These are phyloP conservation scores for Phytophthora cactorum DNA, from an alignment of 352 stramenopile genomes.

Conservation along the genomic window DNA sequence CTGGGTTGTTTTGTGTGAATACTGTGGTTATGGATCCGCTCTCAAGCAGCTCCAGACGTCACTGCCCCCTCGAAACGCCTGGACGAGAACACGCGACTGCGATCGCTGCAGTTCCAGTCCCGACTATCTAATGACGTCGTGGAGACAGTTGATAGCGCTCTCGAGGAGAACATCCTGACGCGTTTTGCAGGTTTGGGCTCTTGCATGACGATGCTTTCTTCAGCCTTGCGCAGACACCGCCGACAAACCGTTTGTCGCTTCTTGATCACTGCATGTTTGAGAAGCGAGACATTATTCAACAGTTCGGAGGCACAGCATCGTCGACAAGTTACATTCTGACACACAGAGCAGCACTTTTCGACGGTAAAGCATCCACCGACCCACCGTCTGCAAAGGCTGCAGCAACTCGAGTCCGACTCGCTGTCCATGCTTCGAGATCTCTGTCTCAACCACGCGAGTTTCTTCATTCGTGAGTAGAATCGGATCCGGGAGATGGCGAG, in stretches of 20 bases:
- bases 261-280: slow-evolving; percentile 20
- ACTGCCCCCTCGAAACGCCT: not conserved
- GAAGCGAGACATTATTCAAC: slow-evolving; percentile 21
- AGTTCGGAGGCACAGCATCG: slow-evolving; percentile 18
- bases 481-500: slow-evolving; percentile 19
- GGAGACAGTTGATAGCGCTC: slow-evolving; percentile 17
- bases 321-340: slow-evolving; percentile 26
- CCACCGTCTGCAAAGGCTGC: slow-evolving; percentile 28
- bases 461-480: slow-evolving; percentile 28
- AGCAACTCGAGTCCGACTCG: slow-evolving; percentile 10
- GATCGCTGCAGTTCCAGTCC: slow-evolving; percentile 11
- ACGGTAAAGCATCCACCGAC: slow-evolving; percentile 14
- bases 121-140: slow-evolving; percentile 14
- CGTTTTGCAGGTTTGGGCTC: slow-evolving; percentile 5
- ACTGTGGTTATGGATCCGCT: no score
- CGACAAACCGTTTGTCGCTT: slow-evolving; percentile 29
- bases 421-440: slow-evolving; percentile 5
- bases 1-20: no score
- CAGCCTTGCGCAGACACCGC: slow-evolving; percentile 27
- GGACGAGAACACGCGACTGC: slow-evolving; percentile 14
- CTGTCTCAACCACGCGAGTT: slow-evolving; percentile 17
- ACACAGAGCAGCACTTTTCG: slow-evolving; percentile 35
- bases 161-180: not conserved
- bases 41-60: not conserved
- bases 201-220: slow-evolving; percentile 14